phyloP scores from a whole-genome alignment of 2,329 filamentous ascomycete genomes.

The Paecilomyces variotii region DNA sequence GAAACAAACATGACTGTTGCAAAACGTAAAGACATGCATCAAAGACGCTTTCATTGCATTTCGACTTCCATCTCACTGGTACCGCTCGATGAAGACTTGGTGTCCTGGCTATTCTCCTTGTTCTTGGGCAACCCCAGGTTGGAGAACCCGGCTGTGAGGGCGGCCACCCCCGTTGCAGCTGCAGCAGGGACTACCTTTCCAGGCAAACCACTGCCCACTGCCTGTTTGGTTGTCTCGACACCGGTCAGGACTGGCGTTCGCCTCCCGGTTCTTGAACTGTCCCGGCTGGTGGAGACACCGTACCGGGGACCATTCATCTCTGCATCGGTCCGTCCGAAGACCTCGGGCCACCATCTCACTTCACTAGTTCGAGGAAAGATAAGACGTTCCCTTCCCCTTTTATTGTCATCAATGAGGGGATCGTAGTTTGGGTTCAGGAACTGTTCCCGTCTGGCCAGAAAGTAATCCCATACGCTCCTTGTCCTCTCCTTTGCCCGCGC shows the following conservation, averaged over 20 bases:
- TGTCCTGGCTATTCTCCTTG: slow-evolving; percentile 19
- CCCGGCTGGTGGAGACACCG: slow-evolving; percentile 28
- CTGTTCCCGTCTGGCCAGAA: slow-evolving; percentile 68
- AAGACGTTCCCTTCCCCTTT: slow-evolving; percentile 71
- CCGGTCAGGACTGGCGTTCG: slow-evolving; percentile 50
- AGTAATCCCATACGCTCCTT: slow-evolving; percentile 92
- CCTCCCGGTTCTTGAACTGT: slow-evolving; percentile 18
- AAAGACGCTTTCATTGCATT: slow-evolving; percentile 35
- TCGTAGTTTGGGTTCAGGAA: slow-evolving; percentile 81
- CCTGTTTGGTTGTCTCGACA: slow-evolving; percentile 51
- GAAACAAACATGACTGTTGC: slow-evolving; percentile 1
- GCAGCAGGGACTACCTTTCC: slow-evolving; percentile 20
- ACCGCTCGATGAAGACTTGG: slow-evolving; percentile 14
- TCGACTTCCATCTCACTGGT: slow-evolving; percentile 40
- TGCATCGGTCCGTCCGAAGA: slow-evolving; percentile 75
- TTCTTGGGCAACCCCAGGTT: slow-evolving; percentile 34
- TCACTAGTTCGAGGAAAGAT: slow-evolving; percentile 71
- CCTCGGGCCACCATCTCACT: slow-evolving; percentile 87
- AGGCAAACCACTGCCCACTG: slow-evolving; percentile 38
- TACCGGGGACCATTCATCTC: slow-evolving; percentile 78
- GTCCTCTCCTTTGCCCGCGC: slow-evolving; percentile 62
- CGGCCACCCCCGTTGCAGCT: slow-evolving; percentile 29
- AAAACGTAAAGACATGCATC: background rate
- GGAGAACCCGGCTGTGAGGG: slow-evolving; percentile 39
- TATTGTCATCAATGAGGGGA: slow-evolving; percentile 63